A percentile compares a stretch with the other conserved stretches of the same genome.
phyloP scores from a whole-genome alignment of 768 basidiomycete genomes.

The Filobasidium floriforme region DNA sequence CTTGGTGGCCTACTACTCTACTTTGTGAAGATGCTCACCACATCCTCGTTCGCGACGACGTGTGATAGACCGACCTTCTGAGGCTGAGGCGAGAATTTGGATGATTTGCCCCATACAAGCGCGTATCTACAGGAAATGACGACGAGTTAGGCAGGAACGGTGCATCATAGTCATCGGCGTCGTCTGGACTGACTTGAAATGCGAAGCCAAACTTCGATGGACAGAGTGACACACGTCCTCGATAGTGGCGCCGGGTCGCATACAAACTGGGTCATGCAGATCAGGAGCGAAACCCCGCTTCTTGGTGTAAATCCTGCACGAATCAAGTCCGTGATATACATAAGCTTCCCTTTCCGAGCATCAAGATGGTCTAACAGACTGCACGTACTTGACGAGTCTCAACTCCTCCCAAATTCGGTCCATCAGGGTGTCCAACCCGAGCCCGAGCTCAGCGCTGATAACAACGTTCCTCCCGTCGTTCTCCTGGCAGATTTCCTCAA shows the following conservation, averaged over 20 bases:
- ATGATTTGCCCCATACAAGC: constrained; percentile 92
- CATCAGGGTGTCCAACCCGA: constrained; percentile 57
- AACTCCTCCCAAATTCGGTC: constrained; percentile 49
- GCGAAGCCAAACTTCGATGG: constrained; percentile 76
- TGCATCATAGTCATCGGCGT: too few species aligned
- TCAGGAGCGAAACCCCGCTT: constrained; percentile 93
- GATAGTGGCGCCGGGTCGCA: constrained; percentile 84
- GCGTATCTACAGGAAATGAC: constrained; percentile 53
- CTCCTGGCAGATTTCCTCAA: constrained; percentile 36
- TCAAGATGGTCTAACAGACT: neutral
- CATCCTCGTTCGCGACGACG: constrained; percentile 40
- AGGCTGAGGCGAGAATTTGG: constrained; percentile 85
- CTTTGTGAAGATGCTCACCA: constrained; percentile 46
- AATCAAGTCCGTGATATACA: constrained; percentile 21
- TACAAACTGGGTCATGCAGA: constrained; percentile 70
- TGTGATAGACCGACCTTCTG: constrained; percentile 66
- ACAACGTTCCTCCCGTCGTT: constrained; percentile 76
- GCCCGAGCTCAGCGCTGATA: constrained; percentile 88
- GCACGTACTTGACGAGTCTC: constrained; percentile 38
- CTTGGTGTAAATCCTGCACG: constrained; percentile 93
- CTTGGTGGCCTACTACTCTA: constrained; percentile 18
- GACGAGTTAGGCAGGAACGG: neutral
- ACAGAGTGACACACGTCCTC: constrained; percentile 93
- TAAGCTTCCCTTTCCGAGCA: neutral
- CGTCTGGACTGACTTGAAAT: constrained; percentile 57